Conservation (phyloP, 345 rosid genomes). For the Ceriops decandra region DNA sequence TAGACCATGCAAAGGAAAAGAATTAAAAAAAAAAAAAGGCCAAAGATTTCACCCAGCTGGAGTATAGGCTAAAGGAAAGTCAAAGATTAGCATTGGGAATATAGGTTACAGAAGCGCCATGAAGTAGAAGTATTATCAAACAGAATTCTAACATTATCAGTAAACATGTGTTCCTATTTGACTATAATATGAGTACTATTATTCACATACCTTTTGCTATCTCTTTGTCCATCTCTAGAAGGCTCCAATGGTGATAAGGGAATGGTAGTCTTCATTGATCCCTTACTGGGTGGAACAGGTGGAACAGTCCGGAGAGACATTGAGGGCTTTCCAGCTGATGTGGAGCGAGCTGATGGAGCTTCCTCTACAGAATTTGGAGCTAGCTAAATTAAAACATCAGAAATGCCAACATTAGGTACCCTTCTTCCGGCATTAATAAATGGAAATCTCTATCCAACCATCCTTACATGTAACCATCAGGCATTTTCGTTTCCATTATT, state of each 20-base stretch:
- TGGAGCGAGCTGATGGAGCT: slow-evolving; percentile 39
- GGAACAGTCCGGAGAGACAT: slow-evolving; percentile 44
- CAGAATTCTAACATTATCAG: too few relatives aligned
- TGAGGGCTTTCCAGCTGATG: slow-evolving; percentile 57
- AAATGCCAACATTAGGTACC: neutral
- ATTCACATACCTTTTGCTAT: slow-evolving; percentile 48
- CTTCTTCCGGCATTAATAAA: neutral
- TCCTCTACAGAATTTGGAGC: slow-evolving; percentile 54
- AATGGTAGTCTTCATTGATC: slow-evolving; percentile 53
- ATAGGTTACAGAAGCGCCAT: too few relatives aligned
- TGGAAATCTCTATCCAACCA: neutral
- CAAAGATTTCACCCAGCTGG: too few relatives aligned
- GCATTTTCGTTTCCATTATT: neutral
- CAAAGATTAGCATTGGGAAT: too few relatives aligned
- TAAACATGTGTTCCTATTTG: too few relatives aligned
- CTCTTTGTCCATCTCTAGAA: slow-evolving; percentile 50
- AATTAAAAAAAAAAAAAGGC: too few relatives aligned
- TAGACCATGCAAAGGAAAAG: too few relatives aligned
- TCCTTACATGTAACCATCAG: neutral
- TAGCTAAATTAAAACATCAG: slow-evolving; percentile 33
- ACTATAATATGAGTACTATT: neutral
- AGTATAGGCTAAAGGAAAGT: too few relatives aligned
- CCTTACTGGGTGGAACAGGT: slow-evolving; percentile 55
- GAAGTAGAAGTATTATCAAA: too few relatives aligned
- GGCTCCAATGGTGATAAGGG: slow-evolving; percentile 61